Conservation (phyloP, 1,139 yeast genomes). For the Diutina scorzettiae region DNA sequence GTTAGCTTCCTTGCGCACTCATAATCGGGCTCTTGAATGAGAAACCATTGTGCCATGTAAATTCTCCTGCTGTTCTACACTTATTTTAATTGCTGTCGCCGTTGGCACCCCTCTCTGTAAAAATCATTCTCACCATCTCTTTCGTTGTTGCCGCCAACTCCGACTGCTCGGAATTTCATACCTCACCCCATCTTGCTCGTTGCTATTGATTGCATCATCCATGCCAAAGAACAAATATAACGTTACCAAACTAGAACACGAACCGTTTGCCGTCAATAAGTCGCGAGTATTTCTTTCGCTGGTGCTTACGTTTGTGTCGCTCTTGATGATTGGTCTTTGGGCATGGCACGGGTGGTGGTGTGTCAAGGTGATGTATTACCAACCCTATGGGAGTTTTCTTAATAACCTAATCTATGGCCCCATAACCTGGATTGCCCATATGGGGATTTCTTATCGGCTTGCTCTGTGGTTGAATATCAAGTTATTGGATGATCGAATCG, state of each 20-base stretch:
- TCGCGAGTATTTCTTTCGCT: neutral
- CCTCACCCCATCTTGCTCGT: too few relatives aligned
- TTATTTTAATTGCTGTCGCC: too few relatives aligned
- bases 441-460: conserved; percentile 1
- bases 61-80: too few relatives aligned
- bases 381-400: conserved; percentile 1
- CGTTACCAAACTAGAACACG: neutral
- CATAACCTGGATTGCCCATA: conserved; percentile 3
- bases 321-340: conserved; percentile 1
- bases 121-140: too few relatives aligned
- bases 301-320: neutral
- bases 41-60: too few relatives aligned
- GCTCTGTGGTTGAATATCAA: neutral
- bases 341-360: conserved; percentile 5
- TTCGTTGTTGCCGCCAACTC: too few relatives aligned
- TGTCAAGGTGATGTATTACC: conserved; percentile 1
- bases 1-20: too few relatives aligned
- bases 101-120: too few relatives aligned
- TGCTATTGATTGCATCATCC: too few relatives aligned
- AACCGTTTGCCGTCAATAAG: neutral
- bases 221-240: conserved; percentile 4
- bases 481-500: conserved; percentile 2
- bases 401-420: conserved; percentile 4
- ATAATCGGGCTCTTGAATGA: too few relatives aligned
- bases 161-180: too few relatives aligned